Conservation (phyloP, 73 alveolate genomes). For the Diophrys sp. region DNA sequence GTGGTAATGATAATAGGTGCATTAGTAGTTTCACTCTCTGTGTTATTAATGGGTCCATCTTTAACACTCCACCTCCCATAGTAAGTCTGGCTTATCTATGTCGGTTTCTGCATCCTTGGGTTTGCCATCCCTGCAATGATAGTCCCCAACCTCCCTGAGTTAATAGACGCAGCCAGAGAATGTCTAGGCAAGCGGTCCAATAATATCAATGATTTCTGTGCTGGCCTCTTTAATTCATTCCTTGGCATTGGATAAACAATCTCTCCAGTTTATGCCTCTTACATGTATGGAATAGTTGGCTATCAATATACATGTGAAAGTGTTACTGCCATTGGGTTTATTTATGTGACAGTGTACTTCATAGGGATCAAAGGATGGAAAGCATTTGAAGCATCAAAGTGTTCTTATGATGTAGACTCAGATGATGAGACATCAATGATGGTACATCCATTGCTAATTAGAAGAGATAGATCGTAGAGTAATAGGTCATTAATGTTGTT, state of each 20-base stretch:
- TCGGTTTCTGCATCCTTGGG: background rate
- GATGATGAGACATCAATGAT: no score
- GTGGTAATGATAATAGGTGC: background rate
- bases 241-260: background rate
- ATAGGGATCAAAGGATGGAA: background rate
- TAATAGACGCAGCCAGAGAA: background rate
- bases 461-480: no score
- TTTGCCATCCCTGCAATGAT: background rate
- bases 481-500: no score
- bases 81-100: background rate
- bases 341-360: background rate
- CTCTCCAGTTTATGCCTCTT: background rate
- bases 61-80: background rate
- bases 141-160: background rate
- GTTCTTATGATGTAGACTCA: no score
- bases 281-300: background rate
- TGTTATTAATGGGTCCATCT: background rate
- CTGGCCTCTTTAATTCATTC: background rate
- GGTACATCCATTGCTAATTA: no score
- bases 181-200: background rate
- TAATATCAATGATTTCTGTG: background rate
- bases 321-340: background rate
- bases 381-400: background rate
- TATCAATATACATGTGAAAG: background rate
- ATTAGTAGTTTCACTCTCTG: background rate